Base-by-base conservation (phyloP, 495 filamentous ascomycete species). In the Neurospora sp. region DNA sequence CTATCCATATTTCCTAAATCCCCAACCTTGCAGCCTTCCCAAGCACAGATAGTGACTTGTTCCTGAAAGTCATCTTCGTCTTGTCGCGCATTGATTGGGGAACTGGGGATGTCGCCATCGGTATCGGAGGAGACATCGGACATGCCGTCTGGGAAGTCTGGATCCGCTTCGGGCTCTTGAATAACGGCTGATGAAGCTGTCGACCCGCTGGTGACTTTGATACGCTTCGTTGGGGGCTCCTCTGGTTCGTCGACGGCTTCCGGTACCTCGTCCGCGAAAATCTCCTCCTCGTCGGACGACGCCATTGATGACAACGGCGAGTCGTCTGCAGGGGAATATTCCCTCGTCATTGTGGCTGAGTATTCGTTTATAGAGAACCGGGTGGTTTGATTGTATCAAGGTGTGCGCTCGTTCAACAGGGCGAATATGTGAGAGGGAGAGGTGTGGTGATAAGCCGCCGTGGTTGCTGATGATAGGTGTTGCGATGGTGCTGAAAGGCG, bases 1-100 rank as follows among this genome's bases (percentile, higher is more conserved):
- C 86, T 90, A 81, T 99, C 96, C 93, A 98, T 98, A 78, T 98
- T 96, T 0, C 89, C 88, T 75, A 96, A 77, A 77, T 97, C 93
- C 69, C 92, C 92, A 7, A 83, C 90, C 39, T 84, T 84, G 80
- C 96, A 99, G 70, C 92, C 93, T 68, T 94, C 91, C 96, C 96
- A 99, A 37, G 87, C 87, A 81, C 96, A 99, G 40, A 90, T 82
- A 3, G 93, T 96, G 71, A 98, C 89, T 79, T 98, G 96, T 75
- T 97, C 96, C 75, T 92, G 88, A 72, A 90, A 91, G 73, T 94
- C 92, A 76, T 94, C 93, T 72, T 95, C 90, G 72, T 94, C 91
- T 71, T 87, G 85, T 73, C 85, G 88, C 73, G 85, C 86, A 65
- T 87, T 88, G 73, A 83, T 79, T 3, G 91, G 91, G 0, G 89